Conservation (phyloP, 2,329 filamentous ascomycete genomes). For the Trichoderma gracile region DNA sequence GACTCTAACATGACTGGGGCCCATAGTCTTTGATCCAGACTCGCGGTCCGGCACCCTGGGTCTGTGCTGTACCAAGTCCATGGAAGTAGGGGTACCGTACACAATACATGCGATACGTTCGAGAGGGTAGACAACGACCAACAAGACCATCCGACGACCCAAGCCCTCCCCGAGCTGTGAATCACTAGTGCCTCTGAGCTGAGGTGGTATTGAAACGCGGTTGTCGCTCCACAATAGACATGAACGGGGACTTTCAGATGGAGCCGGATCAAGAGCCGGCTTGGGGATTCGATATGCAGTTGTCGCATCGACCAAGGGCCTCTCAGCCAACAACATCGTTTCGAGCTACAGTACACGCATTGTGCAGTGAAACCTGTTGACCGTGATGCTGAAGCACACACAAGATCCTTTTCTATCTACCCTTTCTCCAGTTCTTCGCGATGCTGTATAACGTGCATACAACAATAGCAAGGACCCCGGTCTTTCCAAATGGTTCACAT, state of each 20-base stretch:
- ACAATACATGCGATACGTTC: neutral
- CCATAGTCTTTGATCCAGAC: neutral
- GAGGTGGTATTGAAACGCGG: neutral
- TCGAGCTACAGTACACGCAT: too few relatives aligned
- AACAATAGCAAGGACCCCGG: too few relatives aligned
- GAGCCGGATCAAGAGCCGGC: neutral
- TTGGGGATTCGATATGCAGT: neutral
- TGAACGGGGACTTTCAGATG: neutral
- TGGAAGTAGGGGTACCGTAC: too few relatives aligned
- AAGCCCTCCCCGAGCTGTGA: neutral
- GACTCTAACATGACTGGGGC: neutral
- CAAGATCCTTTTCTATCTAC: too few relatives aligned
- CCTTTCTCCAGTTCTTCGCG: too few relatives aligned
- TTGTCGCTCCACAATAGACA: neutral
- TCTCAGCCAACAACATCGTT: neutral
- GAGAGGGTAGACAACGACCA: neutral
- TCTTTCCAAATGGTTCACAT: too few relatives aligned
- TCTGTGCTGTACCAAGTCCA: neutral
- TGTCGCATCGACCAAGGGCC: neutral
- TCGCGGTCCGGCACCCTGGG: neutral
- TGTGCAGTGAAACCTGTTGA: neutral
- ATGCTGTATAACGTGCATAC: too few relatives aligned
- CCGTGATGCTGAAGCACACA: neutral
- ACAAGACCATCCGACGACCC: neutral
- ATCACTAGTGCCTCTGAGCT: neutral